phyloP scores from a whole-genome alignment of 768 basidiomycete species.

The Kwoniella botswanensis region DNA sequence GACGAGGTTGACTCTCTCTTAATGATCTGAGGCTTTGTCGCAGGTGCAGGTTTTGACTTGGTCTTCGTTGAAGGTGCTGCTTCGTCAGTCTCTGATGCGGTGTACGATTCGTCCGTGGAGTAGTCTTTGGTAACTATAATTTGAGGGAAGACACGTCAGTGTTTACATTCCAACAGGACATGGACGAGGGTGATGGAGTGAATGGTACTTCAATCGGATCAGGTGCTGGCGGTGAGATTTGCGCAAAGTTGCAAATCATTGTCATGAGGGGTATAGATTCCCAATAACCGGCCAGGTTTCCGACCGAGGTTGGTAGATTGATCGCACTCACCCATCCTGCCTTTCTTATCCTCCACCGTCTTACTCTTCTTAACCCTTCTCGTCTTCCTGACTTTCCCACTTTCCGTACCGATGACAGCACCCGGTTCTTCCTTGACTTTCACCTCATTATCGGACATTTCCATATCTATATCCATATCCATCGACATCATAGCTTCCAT shows the following conservation, averaged over 20 bases:
- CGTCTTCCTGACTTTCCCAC: slow-evolving; percentile 26
- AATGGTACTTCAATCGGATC: too few relatives aligned
- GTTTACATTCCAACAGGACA: not conserved
- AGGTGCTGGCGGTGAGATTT: not conserved
- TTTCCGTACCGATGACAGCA: slow-evolving; percentile 7
- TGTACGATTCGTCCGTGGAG: slow-evolving; percentile 43
- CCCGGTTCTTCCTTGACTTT: slow-evolving; percentile 20
- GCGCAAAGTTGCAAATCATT: not conserved
- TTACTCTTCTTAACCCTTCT: slow-evolving; percentile 47
- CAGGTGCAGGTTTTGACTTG: slow-evolving; percentile 19
- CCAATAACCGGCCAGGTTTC: not conserved
- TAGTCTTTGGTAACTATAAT: slow-evolving; percentile 41
- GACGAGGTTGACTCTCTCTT: slow-evolving; percentile 19
- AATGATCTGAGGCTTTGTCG: slow-evolving; percentile 17
- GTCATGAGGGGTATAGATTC: not conserved
- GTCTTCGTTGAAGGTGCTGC: not conserved
- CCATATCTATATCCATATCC: slow-evolving; percentile 31
- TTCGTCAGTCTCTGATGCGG: slow-evolving; percentile 30
- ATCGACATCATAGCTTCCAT: slow-evolving; percentile 56
- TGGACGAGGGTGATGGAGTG: too few relatives aligned
- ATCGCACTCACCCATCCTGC: slow-evolving; percentile 47
- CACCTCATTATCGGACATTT: slow-evolving; percentile 17
- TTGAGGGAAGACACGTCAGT: not conserved
- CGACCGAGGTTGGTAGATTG: not conserved
- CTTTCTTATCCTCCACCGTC: slow-evolving; percentile 42